These are phyloP conservation scores for Trifolium subterraneum DNA, from an alignment of 306 rosid genomes.

Conservation along the genomic window DNA sequence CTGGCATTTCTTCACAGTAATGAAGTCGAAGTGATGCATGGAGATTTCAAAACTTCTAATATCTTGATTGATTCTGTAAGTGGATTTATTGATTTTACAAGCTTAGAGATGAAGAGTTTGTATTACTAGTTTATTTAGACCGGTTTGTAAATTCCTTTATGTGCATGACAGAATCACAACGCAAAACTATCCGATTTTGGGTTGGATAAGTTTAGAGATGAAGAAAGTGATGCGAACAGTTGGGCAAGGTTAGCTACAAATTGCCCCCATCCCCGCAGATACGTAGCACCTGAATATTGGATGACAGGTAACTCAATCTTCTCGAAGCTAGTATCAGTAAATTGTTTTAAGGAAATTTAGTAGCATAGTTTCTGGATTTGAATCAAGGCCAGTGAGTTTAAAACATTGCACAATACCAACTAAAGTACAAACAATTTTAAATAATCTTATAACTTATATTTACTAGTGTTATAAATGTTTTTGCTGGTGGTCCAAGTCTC, in stretches of 20 bases:
- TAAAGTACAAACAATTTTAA: no score
- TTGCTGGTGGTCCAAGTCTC: no score
- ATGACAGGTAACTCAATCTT: constrained; percentile 65
- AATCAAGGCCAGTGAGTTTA: no score
- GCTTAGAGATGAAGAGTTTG: constrained; percentile 2
- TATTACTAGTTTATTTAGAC: constrained; percentile 23
- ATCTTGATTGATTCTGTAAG: constrained; percentile 81
- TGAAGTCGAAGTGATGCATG: constrained; percentile 49
- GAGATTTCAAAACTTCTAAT: constrained; percentile 81
- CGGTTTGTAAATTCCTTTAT: constrained; percentile 35
- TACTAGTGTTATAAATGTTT: no score
- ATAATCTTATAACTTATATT: no score
- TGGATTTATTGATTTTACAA: constrained; percentile 30
- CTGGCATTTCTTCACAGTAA: constrained; percentile 85
- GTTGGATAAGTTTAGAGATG: constrained; percentile 53
- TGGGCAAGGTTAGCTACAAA: no score
- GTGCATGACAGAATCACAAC: constrained; percentile 59
- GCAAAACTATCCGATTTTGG: constrained; percentile 92
- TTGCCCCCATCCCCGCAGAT: no score
- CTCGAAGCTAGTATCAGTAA: neutral
- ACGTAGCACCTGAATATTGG: constrained; percentile 86
- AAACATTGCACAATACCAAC: no score
- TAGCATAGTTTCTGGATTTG: no score
- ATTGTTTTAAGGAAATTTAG: no score
- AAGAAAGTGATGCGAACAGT: no score